Evolutionary conservation across 148 eudicot species (phyloP), one percentile per base, ranked within the genome.

Genomic region (Pharnaceum exiguum): DNA sequence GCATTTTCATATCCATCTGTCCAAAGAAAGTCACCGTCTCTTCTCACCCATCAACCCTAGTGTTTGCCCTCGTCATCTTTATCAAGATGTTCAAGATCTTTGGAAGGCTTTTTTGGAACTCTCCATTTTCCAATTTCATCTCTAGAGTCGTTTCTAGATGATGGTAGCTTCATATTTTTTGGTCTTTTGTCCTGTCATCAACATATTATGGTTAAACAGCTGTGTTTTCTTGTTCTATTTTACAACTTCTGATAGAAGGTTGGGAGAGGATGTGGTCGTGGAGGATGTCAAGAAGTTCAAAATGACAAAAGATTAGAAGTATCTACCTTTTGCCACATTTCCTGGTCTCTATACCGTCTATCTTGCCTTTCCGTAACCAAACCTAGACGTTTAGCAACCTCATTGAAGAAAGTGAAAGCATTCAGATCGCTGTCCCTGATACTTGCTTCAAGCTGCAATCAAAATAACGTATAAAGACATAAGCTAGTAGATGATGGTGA

Each of bases 391-490:
- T 67, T 75, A 12, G 70, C 48, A 43, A 65, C 66, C 60, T 72
- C 80, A 49, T 62, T 75, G 51, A 88, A 76, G 53, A 82, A 47
- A 59, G 69, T 66, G 47, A 89, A 78, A 38, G 73, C 77, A 47
- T 71, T 81, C 61, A 86, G 66, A 75, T 89, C 91, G 57, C 96
- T 95, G 67, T 69, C 84, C 64, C 51, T 71, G 17, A 83, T 74
- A 56, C 91, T 89, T 43, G 85, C 83, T 75, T 89, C 99, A 37
- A 94, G 81, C 99, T 94, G 79, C 64, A n/a, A n/a, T n/a, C n/a
- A n/a, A n/a, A n/a, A n/a, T n/a, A n/a, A n/a, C n/a, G n/a, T n/a
- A n/a, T n/a, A n/a, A n/a, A n/a, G n/a, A n/a, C n/a, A n/a, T n/a
- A n/a, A n/a, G n/a, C n/a, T n/a, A n/a, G n/a, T n/a, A n/a, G n/a